phyloP scores from a whole-genome alignment of 352 stramenopile genomes.

The Globisporangium iwayamae region DNA sequence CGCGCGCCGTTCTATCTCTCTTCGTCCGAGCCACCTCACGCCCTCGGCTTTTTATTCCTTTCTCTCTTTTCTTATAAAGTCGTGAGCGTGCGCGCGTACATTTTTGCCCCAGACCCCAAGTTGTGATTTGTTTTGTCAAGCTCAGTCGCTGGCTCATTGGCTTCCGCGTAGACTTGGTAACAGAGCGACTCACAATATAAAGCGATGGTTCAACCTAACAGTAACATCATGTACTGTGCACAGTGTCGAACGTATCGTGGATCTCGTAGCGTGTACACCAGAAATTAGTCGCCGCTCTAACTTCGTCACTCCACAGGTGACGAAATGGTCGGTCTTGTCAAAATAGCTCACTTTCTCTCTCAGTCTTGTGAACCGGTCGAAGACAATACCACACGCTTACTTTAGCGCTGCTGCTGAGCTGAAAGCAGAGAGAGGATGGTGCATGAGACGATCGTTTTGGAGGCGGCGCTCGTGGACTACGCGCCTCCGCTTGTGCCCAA shows the following conservation, averaged over 20 bases:
- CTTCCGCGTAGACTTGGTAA: too few relatives aligned
- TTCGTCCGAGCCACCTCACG: neutral
- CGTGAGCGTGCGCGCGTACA: slow-evolving; percentile 3
- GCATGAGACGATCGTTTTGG: slow-evolving; percentile 18
- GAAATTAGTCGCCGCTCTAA: too few relatives aligned
- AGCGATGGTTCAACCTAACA: too few relatives aligned
- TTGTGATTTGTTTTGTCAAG: neutral
- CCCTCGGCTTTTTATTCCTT: neutral
- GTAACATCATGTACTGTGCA: too few relatives aligned
- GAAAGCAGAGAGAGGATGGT: neutral
- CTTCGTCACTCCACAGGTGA: too few relatives aligned
- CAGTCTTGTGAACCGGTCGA: too few relatives aligned
- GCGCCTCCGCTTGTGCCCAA: slow-evolving; percentile 5
- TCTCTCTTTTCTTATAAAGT: slow-evolving; percentile 1
- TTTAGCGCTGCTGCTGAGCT: neutral
- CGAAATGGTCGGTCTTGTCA: too few relatives aligned
- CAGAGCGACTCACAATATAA: too few relatives aligned
- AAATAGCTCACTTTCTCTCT: too few relatives aligned
- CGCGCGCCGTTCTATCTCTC: neutral
- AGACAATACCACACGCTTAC: too few relatives aligned
- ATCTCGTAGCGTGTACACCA: too few relatives aligned
- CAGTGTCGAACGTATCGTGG: too few relatives aligned
- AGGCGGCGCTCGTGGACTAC: slow-evolving; percentile 22
- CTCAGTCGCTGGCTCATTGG: neutral
- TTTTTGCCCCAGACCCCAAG: neutral